Base-by-base conservation (phyloP, 1,139 yeast species). In the Meyerozyma athensensis region DNA sequence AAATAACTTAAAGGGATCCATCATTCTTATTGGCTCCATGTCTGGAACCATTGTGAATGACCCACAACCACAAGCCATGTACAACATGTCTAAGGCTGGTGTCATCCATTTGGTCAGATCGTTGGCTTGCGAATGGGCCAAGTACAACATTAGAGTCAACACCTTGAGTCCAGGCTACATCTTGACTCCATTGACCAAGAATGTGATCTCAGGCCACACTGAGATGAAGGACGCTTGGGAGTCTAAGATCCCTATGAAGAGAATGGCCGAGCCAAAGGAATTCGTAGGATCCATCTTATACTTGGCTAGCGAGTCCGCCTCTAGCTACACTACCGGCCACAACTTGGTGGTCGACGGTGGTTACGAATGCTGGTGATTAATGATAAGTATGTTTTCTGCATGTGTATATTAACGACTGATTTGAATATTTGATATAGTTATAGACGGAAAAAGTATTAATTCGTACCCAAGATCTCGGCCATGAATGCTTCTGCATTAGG, bases 401-500 rank as follows among this genome's bases (percentile, higher is more conserved):
- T 28, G 20, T 28, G 20, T 18, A 28, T 20, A 28, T 13, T 24
- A 24, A 24, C 13, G 28, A 24, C 28, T 24, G 17, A 24, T 24
- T 24, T 24, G 9, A 13, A 12, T 24, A 17, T n/a, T 24, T 12
- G 28, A 24, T 12, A 24, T 8, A 23, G 7, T 23, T 24, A 24
- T 24, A 24, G 28, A 24, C 28, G 17, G 13, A n/a, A 23, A 23
- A 8, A 9, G 5, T 23, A 26, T 12, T 8, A 24, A 13, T 12
- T 13, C 8, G 28, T n/a, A 7, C 40, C 39, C 38, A 46, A 45
- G 33, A 45, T 34, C 52, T 85, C 94, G 47, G 70, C 53, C 48
- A 84, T 65, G 63, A 85, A 86, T 0, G 94, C 89, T 28, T 68
- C 75, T 39, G 79, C 75, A 50, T 74, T 77, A 38, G 95, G 95